phyloP scores from a whole-genome alignment of 164 flowering plant species.

The Kingdonia uniflora region DNA sequence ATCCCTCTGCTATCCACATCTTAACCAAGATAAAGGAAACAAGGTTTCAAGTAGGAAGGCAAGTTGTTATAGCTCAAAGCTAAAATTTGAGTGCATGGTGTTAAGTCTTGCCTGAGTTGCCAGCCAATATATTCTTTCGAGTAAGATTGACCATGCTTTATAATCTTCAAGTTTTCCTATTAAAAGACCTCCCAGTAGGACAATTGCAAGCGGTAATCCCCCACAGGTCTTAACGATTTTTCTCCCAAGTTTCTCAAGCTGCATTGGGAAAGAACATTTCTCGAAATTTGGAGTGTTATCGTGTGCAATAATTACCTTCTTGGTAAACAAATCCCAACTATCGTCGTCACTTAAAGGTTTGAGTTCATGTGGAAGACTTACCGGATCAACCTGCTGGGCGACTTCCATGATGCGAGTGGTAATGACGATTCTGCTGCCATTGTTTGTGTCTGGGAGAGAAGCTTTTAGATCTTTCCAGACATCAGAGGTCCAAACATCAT shows the following conservation, averaged over 20 bases:
- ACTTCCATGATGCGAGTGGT: constrained; percentile 9
- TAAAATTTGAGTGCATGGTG: not conserved
- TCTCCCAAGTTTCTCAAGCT: not conserved
- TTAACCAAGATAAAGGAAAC: not conserved
- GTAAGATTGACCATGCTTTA: constrained; percentile 3
- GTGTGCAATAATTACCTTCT: constrained; percentile 10
- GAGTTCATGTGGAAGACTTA: not conserved
- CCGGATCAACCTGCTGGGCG: constrained; percentile 3
- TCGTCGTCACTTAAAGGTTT: constrained; percentile 10
- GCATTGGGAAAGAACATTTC: not conserved
- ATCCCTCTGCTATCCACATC: constrained; percentile 2
- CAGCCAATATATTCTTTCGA: not conserved
- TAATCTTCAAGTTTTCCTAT: not conserved
- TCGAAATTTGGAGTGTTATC: too few species aligned
- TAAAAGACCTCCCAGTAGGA: constrained; percentile 10
- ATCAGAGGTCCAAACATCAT: too few species aligned
- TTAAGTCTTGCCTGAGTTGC: constrained; percentile 3
- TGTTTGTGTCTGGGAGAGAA: not conserved
- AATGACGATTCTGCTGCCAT: constrained; percentile 3
- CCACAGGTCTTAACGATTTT: constrained; percentile 11
- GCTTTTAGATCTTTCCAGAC: too few species aligned
- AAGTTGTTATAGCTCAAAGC: constrained; percentile 1
- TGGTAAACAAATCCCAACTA: constrained; percentile 24
- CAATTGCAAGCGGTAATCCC: constrained; percentile 22
- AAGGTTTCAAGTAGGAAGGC: not conserved